Evolutionary conservation across 495 filamentous ascomycete species (phyloP), one percentile per base, ranked within the genome.

Genomic region (Penicillium odoratum): DNA sequence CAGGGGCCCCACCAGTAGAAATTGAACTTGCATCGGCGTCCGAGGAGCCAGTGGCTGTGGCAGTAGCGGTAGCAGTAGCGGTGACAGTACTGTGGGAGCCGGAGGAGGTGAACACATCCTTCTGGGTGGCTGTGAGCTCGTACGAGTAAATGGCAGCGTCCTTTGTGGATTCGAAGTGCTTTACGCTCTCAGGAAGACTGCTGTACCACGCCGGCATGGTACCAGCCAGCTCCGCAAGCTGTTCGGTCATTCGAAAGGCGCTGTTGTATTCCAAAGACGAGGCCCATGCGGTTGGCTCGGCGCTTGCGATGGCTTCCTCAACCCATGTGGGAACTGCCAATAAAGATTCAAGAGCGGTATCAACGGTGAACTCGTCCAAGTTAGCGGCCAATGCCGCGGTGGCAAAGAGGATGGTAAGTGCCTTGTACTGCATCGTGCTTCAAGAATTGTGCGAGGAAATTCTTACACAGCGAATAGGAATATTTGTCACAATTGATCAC

Each of bases 141-240:
- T 48, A 48, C 9, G 46, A 11, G 9, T 9, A 6, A 6, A 29
- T 31, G 13, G 13, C 46, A 7, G 25, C 46, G 0, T 15, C 46
- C 26, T 8, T 6, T 11, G 21, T 26, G 28, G 25, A 29, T 16
- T 28, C 16, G 13, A 48, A 48, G 29, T 8, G 21, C 21, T 28
- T 28, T 16, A 47, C 52, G 29, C 42, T 43, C 40, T 29, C 42
- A 18, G 52, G 52, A 28, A 55, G 26, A 36, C 29, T 55, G 13
- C 10, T 45, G 42, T 46, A 55, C 52, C 52, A 55, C 15, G 15
- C 52, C n/a, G 52, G 52, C 42, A 55, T n/a, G 28, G 43, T 55
- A 4, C 52, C 52, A 9, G 40, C 42, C n/a, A 6, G 15, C 43
- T 47, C 42, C 7, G 28, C 42, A 2, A 31, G 2, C 5, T 18